Evolutionary conservation across 2,329 filamentous ascomycete genomes (phyloP), one percentile per base, ranked within the genome.

Genomic region (Verticillium albo-atrum): DNA sequence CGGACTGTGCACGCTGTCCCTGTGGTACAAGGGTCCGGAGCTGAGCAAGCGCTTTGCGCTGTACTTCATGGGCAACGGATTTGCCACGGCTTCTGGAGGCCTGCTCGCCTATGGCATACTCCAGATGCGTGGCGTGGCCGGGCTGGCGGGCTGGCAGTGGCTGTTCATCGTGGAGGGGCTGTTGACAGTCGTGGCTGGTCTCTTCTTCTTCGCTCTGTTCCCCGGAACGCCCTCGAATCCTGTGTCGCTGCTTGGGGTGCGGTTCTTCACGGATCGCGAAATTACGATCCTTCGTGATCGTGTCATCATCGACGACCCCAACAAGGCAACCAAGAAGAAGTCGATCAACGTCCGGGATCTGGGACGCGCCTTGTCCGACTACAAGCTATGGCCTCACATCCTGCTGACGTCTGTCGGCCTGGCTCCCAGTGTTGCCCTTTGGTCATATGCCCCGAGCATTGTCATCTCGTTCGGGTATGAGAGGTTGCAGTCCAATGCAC

Each of bases 11-110:
- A 82, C 85, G 58, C 71, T 87, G 2, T 83, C 81, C 0, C 84
- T 84, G 75, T 88, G 84, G 82, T 88, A 87, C 61, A 83, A 82
- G 59, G 74, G 81, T 6, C 77, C 81, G 53, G 84, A 87, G 65
- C 73, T 81, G 42, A 82, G 84, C 57, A 85, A 80, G 56, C 75
- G 84, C 2, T 79, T 86, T 30, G 81, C 82, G 2, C 73, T 87
- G 2, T 87, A 86, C 67, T 87, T 82, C 65, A 83, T 79, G 35
- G 82, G 81, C 15, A 81, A 82, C 1, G 79, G 80, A 4, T 69
- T 86, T 6, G 83, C 84, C 0, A 82, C 82, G 25, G 84, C 84
- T 0, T 87, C 87, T 68, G 83, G 83, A 51, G 84, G 84, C 10
- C 74, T 88, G n/a, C 72, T 88, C 0, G 84, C 85, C 0, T 74